These are phyloP conservation scores for Purpureocillium lavendulum DNA, from an alignment of 2,329 filamentous ascomycete species.

Conservation along the genomic window DNA sequence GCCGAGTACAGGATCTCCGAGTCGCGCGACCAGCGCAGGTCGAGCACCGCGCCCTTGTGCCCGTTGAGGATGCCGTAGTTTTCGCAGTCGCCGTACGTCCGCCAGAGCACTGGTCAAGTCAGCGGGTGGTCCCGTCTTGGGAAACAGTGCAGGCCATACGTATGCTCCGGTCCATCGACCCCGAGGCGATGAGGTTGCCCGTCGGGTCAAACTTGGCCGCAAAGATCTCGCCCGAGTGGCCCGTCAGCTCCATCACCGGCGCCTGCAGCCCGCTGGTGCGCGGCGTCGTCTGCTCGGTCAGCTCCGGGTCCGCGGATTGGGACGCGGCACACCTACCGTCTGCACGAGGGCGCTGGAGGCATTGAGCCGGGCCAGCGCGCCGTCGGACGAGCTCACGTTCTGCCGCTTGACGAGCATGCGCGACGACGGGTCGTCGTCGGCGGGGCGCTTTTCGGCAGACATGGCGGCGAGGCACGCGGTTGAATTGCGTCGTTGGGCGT, in stretches of 20 bases:
- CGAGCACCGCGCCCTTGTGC: slow-evolving; percentile 84
- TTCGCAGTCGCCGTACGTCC: slow-evolving; percentile 84
- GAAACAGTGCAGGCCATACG: slow-evolving; percentile 40
- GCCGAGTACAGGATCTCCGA: slow-evolving; percentile 85
- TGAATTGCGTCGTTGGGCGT: too few relatives aligned
- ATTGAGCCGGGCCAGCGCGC: slow-evolving; percentile 42
- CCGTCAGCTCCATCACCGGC: slow-evolving; percentile 88
- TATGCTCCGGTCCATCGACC: slow-evolving; percentile 89
- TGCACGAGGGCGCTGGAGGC: slow-evolving; percentile 42
- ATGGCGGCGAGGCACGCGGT: slow-evolving; percentile 44
- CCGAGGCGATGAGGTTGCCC: slow-evolving; percentile 84
- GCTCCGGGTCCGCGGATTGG: not conserved
- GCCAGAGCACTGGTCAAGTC: slow-evolving; percentile 68
- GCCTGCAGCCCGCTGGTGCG: slow-evolving; percentile 79
- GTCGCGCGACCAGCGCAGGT: slow-evolving; percentile 95
- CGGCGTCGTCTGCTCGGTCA: slow-evolving; percentile 28
- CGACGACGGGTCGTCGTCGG: slow-evolving; percentile 72
- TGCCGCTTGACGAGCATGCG: slow-evolving; percentile 87
- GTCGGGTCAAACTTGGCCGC: slow-evolving; percentile 82
- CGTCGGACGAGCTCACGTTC: slow-evolving; percentile 48
- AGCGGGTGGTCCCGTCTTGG: slow-evolving; percentile 3
- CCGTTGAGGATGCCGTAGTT: slow-evolving; percentile 87
- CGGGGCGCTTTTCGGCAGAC: slow-evolving; percentile 87
- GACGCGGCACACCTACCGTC: slow-evolving; percentile 28
- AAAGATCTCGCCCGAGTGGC: slow-evolving; percentile 80